Evolutionary conservation across 2,329 filamentous ascomycete genomes (phyloP), one percentile per base, ranked within the genome.

Genomic region (Hypomyces rosellus): DNA sequence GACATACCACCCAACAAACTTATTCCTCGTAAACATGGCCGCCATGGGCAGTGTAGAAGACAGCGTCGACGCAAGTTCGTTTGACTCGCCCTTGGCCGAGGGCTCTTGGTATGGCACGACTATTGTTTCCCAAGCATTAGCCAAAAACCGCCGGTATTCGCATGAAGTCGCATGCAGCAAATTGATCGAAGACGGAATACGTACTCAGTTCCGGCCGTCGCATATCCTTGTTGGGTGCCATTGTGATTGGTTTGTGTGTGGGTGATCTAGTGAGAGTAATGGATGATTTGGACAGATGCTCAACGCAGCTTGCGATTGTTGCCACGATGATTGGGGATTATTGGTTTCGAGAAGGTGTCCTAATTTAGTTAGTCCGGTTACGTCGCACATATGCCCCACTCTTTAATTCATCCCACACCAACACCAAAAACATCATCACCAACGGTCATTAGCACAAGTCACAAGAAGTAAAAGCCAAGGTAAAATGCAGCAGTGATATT

Each of bases 1-100:
- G 25, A 65, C 74, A 54, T 69, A 82, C 80, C 82, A 85, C 64
- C 82, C 82, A 51, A 85, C 72, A 63, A 81, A 93, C 78, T 88
- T 87, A 73, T 95, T 96, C 59, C 90, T 81, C 61, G 87, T 93
- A 67, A 96, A 93, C 78, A 96, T 95, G 56, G 91, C 91, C 52
- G 89, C 90, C 92, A 96, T 96, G 52, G 92, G 92, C 64, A 97
- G 76, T 34, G 91, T 95, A 64, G 85, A 92, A 25, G 78, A 74
- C 49, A 85, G 63, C 25, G 77, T 89, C 69, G 86, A 85, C 48
- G 81, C 76, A 68, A 95, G 80, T 64, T 96, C 90, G 57, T 79
- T 73, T 55, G 74, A 62, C 16, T 81, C 78, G 62, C 77, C 79
- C 62, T 84, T 82, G 60, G 81, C 74, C 45, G 77, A 74, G 40